phyloP scores from a whole-genome alignment of 139 green algal genomes.

The Dunaliella primolecta region DNA sequence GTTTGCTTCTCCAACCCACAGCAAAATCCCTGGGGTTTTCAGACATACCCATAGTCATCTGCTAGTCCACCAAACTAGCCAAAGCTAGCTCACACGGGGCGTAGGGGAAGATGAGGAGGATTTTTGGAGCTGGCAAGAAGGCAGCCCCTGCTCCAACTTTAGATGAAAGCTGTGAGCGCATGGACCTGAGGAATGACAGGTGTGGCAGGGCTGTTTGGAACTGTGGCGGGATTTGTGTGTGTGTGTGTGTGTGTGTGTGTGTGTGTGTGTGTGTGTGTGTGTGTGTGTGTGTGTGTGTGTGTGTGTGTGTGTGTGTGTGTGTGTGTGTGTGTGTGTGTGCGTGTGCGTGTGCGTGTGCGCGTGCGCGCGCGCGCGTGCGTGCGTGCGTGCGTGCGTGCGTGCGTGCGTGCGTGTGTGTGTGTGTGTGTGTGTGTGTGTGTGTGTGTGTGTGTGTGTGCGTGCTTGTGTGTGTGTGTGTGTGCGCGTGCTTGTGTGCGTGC shows the following conservation, averaged over 20 bases:
- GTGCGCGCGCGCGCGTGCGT: neutral
- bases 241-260: neutral
- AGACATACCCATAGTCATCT: too few species aligned
- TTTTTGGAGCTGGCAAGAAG: slow-evolving; percentile 89
- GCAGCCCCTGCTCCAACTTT: slow-evolving; percentile 67
- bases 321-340: neutral
- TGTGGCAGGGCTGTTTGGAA: slow-evolving; percentile 27
- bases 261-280: neutral
- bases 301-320: too few species aligned
- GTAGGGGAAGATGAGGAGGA: slow-evolving; percentile 86
- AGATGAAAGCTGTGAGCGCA: slow-evolving; percentile 64
- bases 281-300: neutral
- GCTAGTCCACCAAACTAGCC: too few species aligned
- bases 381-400: neutral
- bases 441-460: neutral
- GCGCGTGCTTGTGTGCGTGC: neutral
- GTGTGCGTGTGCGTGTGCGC: neutral
- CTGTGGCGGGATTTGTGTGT: neutral
- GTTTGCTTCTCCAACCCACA: too few species aligned
- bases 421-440: neutral
- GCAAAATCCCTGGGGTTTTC: too few species aligned
- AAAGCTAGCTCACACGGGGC: too few species aligned
- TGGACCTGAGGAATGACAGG: slow-evolving; percentile 52
- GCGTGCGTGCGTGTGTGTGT: neutral
- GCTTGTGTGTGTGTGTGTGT: neutral